A percentile compares a stretch with the other conserved stretches of the same genome.
phyloP scores from a whole-genome alignment of 2,329 filamentous ascomycete species.

The Myriangium duriaei region DNA sequence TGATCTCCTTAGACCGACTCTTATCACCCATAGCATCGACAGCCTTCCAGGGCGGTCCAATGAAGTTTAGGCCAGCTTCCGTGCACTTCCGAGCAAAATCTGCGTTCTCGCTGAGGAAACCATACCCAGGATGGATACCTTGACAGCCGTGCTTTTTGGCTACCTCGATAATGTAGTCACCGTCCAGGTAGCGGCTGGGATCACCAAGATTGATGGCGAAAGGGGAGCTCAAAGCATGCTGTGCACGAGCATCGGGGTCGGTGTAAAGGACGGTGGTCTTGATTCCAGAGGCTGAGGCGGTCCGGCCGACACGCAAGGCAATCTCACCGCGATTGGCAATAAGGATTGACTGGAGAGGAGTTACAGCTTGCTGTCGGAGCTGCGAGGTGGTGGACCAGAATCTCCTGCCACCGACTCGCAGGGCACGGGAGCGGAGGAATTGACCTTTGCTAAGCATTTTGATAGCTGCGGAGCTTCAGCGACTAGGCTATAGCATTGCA shows the following conservation, averaged over 20 bases:
- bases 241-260: constrained; percentile 72
- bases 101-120: constrained; percentile 87
- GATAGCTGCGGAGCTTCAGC: no score
- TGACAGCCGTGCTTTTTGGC: constrained; percentile 78
- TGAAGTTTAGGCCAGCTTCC: constrained; percentile 83
- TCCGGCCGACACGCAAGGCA: constrained; percentile 80
- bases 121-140: constrained; percentile 91
- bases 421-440: not conserved
- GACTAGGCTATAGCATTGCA: no score
- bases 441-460: not conserved
- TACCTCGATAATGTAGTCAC: constrained; percentile 78
- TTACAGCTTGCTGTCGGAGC: constrained; percentile 9
- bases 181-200: constrained; percentile 80
- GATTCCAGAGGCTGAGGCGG: constrained; percentile 78
- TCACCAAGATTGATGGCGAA: constrained; percentile 74
- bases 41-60: constrained; percentile 72
- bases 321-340: constrained; percentile 98
- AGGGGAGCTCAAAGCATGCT: constrained; percentile 77
- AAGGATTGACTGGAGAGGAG: constrained; percentile 52
- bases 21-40: constrained; percentile 84
- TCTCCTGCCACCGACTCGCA: constrained; percentile 10
- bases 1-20: constrained; percentile 85
- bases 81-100: constrained; percentile 79
- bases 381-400: constrained; percentile 16
- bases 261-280: constrained; percentile 91